Evolutionary conservation across 108 stramenopile species (phyloP), one percentile per base, ranked within the genome.

Genomic region (Hondaea fermentalgiana): DNA sequence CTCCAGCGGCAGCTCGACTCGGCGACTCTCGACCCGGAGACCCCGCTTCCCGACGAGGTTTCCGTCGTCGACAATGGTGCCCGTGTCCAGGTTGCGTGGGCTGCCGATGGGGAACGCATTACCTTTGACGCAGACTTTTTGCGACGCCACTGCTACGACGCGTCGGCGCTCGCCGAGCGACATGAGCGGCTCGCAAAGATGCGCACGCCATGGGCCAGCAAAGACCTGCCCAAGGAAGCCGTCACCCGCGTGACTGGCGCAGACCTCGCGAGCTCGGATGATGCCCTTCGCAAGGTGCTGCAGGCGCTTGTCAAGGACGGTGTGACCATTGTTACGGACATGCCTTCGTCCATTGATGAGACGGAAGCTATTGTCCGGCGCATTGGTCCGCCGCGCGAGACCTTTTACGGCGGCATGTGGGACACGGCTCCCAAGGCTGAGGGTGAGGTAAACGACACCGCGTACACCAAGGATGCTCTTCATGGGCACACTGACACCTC

Each of bases 401-500:
- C 76, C 45, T 83, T 83, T 83, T 83, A 83, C 51, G 76, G 76
- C 76, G 4, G 49, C 45, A 83, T 83, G 49, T 83, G 76, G 76
- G 76, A 83, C 76, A 83, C 76, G 19, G 76, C 76, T 12, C 76
- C 76, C 49, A 83, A 83, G 76, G 51, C 45, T 35, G 49, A 47
- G 28, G 76, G 51, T 23, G 76, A 83, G 51, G 28, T 83, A 43
- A 83, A 83, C 76, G 76, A 83, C 51, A 83, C 76, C 17, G 76
- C 76, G 2, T 83, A 53, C 51, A 83, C 76, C 49, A 83, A 83
- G 28, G 76, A 83, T 45, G 76, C 45, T 12, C 76, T 83, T 6
- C 76, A 83, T 45, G 76, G 45, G 6, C 76, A 83, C 51, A 83
- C 76, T 6, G 76, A 83, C 51, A 83, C 76, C 25, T 83, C 49